phyloP scores from a whole-genome alignment of 371 early-diverging fungal genomes.

The Catenaria anguillulae region DNA sequence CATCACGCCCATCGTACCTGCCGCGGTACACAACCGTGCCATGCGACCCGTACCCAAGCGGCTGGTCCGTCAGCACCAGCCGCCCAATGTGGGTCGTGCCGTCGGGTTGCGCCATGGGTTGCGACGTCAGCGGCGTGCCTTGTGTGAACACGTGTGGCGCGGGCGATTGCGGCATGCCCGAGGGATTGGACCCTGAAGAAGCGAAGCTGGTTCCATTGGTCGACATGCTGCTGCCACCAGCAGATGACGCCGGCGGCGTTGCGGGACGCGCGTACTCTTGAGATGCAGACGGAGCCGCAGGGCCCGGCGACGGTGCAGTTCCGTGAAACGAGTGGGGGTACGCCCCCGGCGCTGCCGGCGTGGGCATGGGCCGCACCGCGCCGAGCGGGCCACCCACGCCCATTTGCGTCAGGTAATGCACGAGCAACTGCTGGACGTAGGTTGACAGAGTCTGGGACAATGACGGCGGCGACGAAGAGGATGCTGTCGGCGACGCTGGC shows the following conservation, averaged over 20 bases:
- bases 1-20: slow-evolving; percentile 68
- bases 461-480: not conserved
- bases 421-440: not conserved
- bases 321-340: too few relatives aligned
- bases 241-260: slow-evolving; percentile 5
- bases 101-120: slow-evolving; percentile 11
- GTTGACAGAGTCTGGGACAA: not conserved
- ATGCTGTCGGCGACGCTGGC: too few relatives aligned
- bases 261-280: not conserved
- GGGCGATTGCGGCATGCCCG: too few relatives aligned
- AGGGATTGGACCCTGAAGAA: too few relatives aligned
- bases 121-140: slow-evolving; percentile 7
- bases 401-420: not conserved
- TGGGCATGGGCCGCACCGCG: too few relatives aligned
- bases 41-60: slow-evolving; percentile 83
- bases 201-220: too few relatives aligned
- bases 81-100: not conserved
- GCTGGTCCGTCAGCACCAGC: not conserved
- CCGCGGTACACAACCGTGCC: slow-evolving; percentile 94
- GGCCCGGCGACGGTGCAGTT: too few relatives aligned
- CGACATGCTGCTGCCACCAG: too few relatives aligned
- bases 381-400: not conserved
- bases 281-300: too few relatives aligned
- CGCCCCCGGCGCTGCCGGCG: too few relatives aligned
- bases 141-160: too few relatives aligned